Percentiles rank a stretch among this genome's conserved stretches.
These are phyloP conservation scores for Eimeria praecox DNA, from an alignment of 169 alveolate species.

Conservation along the genomic window DNA sequence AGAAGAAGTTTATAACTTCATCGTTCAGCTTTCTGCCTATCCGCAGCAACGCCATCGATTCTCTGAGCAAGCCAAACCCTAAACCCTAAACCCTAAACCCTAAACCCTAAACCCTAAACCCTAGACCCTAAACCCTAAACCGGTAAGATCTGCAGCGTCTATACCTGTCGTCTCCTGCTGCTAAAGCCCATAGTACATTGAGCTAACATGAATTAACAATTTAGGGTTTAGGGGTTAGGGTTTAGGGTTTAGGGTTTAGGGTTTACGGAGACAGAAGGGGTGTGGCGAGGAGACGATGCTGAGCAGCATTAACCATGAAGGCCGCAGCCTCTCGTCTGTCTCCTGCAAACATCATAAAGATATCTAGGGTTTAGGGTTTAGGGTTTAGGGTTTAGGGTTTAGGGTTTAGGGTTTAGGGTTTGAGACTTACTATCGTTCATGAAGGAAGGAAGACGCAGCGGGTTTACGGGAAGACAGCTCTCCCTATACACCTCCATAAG, in stretches of 20 bases:
- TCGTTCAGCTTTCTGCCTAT: background rate
- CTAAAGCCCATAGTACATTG: background rate
- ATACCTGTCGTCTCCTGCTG: background rate
- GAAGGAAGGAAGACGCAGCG: too few species aligned
- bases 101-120: slow-evolving; percentile 5
- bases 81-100: slow-evolving; percentile 24
- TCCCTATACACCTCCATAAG: too few species aligned
- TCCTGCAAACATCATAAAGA: too few species aligned
- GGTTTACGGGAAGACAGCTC: too few species aligned
- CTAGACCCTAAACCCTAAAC: slow-evolving; percentile 43
- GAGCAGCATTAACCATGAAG: too few species aligned
- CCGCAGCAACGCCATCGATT: slow-evolving; percentile 3
- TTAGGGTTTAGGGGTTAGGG: background rate
- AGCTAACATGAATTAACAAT: background rate
- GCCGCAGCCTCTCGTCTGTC: too few species aligned
- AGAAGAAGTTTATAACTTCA: background rate
- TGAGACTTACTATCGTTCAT: too few species aligned
- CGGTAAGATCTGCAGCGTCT: background rate
- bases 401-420: background rate
- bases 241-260: slow-evolving; percentile 29
- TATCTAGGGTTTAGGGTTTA: slow-evolving; percentile 7
- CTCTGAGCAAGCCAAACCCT: background rate
- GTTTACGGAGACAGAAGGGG: too few species aligned
- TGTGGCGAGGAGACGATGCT: too few species aligned
- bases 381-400: slow-evolving; percentile 9